A percentile compares a stretch with the other conserved stretches of the same genome.
phyloP scores from a whole-genome alignment of 805 yeast genomes.

The Yarrowia divulgata region DNA sequence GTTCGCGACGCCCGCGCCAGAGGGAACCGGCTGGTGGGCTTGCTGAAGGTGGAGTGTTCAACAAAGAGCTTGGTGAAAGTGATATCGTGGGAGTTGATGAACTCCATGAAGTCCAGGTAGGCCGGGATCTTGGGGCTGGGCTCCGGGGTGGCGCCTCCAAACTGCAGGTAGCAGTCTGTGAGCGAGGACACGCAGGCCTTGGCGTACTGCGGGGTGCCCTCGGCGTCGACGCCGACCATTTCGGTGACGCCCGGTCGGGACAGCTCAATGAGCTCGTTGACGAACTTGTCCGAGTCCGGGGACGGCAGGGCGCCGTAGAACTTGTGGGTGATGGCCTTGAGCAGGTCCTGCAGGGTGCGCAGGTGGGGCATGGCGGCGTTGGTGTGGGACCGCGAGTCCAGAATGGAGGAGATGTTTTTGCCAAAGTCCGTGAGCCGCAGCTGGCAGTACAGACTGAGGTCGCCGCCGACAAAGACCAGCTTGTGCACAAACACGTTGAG shows the following conservation, averaged over 20 bases:
- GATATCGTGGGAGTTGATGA: conserved; percentile 43
- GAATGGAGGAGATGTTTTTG: conserved; percentile 42
- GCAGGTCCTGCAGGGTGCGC: conserved; percentile 44
- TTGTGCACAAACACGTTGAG: conserved; percentile 28
- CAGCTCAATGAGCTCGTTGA: conserved; percentile 40
- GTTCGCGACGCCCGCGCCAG: conserved; percentile 44
- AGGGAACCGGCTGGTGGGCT: conserved; percentile 43
- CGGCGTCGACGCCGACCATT: conserved; percentile 42
- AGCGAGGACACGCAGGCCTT: conserved; percentile 43
- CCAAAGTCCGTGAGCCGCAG: conserved; percentile 45
- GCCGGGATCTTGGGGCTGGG: conserved; percentile 43
- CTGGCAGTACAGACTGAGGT: conserved; percentile 41
- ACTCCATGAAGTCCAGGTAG: conserved; percentile 45
- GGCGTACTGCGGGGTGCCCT: conserved; percentile 25
- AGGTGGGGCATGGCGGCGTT: conserved; percentile 44
- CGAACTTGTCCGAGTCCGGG: conserved; percentile 40
- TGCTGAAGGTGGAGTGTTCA: conserved; percentile 45
- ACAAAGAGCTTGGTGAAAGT: conserved; percentile 43
- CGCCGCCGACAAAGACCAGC: conserved; percentile 33
- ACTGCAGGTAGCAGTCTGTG: conserved; percentile 31
- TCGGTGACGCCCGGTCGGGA: conserved; percentile 40
- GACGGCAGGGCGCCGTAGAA: conserved; percentile 34
- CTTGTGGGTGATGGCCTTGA: conserved; percentile 43
- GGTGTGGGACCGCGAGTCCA: conserved; percentile 43
- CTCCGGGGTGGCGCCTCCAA: conserved; percentile 6